These are phyloP conservation scores for Cystofilobasidium macerans DNA, from an alignment of 768 basidiomycete genomes.

Conservation along the genomic window DNA sequence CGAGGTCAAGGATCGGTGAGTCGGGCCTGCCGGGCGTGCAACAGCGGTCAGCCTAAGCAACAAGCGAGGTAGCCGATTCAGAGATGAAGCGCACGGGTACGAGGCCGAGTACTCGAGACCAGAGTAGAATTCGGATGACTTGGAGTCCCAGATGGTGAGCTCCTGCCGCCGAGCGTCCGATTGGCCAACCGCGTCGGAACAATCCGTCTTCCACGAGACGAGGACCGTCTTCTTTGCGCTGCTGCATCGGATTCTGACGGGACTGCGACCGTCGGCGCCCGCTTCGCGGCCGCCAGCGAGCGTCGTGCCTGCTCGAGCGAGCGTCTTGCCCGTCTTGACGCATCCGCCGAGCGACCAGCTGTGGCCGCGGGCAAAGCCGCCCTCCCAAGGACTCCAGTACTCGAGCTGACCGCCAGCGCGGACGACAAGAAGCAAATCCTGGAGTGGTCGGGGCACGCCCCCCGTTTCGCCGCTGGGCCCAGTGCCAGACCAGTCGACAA, in stretches of 20 bases:
- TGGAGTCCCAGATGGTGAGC: constrained; percentile 92
- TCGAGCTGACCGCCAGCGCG: constrained; percentile 65
- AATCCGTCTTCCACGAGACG: background rate
- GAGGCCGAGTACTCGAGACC: constrained; percentile 65
- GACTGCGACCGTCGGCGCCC: background rate
- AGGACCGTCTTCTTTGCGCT: constrained; percentile 84
- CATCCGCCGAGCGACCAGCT: constrained; percentile 32
- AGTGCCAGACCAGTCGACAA: constrained; percentile 34
- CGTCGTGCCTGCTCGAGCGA: too few relatives aligned
- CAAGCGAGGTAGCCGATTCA: background rate
- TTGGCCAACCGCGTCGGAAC: too few relatives aligned
- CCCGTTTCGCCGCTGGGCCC: constrained; percentile 3
- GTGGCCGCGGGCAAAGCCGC: constrained; percentile 22
- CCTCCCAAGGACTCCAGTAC: constrained; percentile 64
- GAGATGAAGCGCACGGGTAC: constrained; percentile 45
- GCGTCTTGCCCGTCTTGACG: constrained; percentile 44
- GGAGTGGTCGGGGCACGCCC: constrained; percentile 25
- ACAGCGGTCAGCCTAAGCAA: background rate
- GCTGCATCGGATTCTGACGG: constrained; percentile 64
- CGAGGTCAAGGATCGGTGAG: constrained; percentile 56
- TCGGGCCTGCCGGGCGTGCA: constrained; percentile 26
- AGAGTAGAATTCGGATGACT: constrained; percentile 81
- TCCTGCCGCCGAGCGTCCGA: constrained; percentile 39
- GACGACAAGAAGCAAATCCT: constrained; percentile 68
- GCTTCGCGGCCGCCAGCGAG: constrained; percentile 39